Evolutionary conservation across 495 filamentous ascomycete species (phyloP).

Genomic region (Penicillium atrosanguineum): DNA sequence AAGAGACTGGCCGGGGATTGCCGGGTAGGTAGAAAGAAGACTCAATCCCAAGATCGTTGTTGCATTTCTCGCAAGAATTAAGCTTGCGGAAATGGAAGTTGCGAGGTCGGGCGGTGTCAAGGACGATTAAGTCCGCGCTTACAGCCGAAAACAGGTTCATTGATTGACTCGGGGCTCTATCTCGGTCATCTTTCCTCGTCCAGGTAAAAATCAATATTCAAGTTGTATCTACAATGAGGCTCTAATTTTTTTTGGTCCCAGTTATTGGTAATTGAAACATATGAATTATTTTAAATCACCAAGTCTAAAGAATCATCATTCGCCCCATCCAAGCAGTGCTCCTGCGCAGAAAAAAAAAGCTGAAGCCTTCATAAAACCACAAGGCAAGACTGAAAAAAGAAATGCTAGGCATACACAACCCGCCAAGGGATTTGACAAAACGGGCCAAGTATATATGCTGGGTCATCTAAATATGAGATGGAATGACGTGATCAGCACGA

Average conservation of each 20-base stretch:
- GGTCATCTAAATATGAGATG: slow-evolving; percentile 30
- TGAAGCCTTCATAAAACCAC: not conserved
- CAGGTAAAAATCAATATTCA: not conserved
- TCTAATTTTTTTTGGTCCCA: not conserved
- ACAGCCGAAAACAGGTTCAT: slow-evolving; percentile 24
- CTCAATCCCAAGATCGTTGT: not conserved
- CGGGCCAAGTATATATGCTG: slow-evolving; percentile 34
- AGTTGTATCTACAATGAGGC: not conserved
- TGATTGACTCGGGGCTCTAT: not conserved
- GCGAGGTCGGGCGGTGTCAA: slow-evolving; percentile 18
- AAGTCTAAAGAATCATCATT: slow-evolving; percentile 12
- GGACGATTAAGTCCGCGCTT: slow-evolving; percentile 28
- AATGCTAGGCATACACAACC: slow-evolving; percentile 31
- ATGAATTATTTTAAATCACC: slow-evolving; percentile 14
- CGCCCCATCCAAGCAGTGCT: not conserved
- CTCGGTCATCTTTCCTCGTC: not conserved
- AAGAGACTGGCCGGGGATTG: not conserved
- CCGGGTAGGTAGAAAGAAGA: not conserved
- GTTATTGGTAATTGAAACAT: not conserved
- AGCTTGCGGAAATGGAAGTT: slow-evolving; percentile 4
- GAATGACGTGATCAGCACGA: slow-evolving; percentile 20
- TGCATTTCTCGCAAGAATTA: slow-evolving; percentile 11
- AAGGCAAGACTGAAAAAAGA: slow-evolving; percentile 1
- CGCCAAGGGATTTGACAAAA: slow-evolving; percentile 23
- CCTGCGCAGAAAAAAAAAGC: slow-evolving; percentile 1